Base-by-base conservation (phyloP, 2,329 filamentous ascomycete species). In the Alternaria rosae region DNA sequence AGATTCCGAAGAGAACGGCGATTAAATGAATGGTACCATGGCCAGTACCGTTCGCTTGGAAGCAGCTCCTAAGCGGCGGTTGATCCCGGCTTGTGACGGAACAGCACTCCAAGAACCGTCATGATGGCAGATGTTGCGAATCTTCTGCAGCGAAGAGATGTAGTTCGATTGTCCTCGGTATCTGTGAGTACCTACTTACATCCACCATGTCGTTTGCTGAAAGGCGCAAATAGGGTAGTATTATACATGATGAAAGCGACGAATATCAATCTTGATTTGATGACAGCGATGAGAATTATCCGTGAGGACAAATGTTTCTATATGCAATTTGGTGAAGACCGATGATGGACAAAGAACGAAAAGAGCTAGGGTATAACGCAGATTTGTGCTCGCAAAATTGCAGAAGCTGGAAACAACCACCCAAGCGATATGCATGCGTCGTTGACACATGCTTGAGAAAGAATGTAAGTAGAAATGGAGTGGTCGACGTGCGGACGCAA, bases 231-330 rank as follows among this genome's bases (percentile, higher is more conserved):
- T 54, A 55, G 52, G 26, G 55, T 59, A 38, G 54, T 59, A 28
- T 58, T 62, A 51, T 62, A 62, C 32, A 62, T 7, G 11, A 21
- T 9, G 3, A 23, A 38, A 51, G 30, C 47, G 47, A 51, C 6
- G 3, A n/a, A 20, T 28, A 42, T 32, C 13, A 23, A 43, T 51
- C 21, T 26, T 26, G 15, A 21, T 44, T 21, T 15, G 15, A 42
- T 43, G 8, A 44, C 17, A 23, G 51, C 20, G 20, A 59, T 57
- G 35, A 56, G 41, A 62, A 59, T 45, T 25, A 47, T 66, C 68
- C 61, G 57, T 52, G 68, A 66, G 59, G 68, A 66, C 56, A 23
- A 28, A 25, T 21, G 50, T 54, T 25, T 70, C 68, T 70, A 70
- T 44, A 61, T 63, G 56, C 53, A 48, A 48, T 44, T 58, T 65